Percentiles rank a stretch among this genome's conserved stretches.
Conservation (phyloP, 108 stramenopile species). For the Nitzschia palea region DNA sequence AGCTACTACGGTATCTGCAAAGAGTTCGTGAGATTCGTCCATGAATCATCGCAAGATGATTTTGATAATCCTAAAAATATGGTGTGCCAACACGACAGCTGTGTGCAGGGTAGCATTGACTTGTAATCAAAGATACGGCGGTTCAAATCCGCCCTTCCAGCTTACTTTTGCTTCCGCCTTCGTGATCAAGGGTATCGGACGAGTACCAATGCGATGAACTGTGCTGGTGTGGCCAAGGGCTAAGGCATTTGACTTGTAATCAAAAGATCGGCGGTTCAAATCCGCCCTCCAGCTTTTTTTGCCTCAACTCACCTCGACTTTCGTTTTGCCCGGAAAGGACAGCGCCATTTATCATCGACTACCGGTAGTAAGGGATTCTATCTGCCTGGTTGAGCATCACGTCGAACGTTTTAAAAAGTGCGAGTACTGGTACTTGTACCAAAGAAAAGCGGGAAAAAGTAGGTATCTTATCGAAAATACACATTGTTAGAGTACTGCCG, state of each 20-base stretch:
- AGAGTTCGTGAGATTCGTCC: too few relatives aligned
- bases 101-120: conserved; percentile 25
- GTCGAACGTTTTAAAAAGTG: too few relatives aligned
- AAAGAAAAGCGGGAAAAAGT: too few relatives aligned
- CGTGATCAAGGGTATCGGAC: neutral
- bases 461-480: too few relatives aligned
- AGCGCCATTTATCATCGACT: too few relatives aligned
- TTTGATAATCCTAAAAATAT: neutral
- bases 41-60: too few relatives aligned
- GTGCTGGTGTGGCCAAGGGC: conserved; percentile 63
- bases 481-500: too few relatives aligned
- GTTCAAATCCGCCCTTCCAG: conserved; percentile 33
- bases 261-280: conserved; percentile 69
- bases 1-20: too few relatives aligned
- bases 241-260: conserved; percentile 77
- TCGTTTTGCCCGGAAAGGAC: too few relatives aligned
- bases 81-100: neutral
- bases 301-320: neutral
- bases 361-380: too few relatives aligned
- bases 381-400: too few relatives aligned
- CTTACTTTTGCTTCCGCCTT: neutral
- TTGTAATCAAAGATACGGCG: conserved; percentile 67
- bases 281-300: conserved; percentile 44
- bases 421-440: too few relatives aligned
- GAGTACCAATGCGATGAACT: neutral